Evolutionary conservation across 306 rosid species (phyloP), one percentile per base, ranked within the genome.

Genomic region (Sindora glabra): DNA sequence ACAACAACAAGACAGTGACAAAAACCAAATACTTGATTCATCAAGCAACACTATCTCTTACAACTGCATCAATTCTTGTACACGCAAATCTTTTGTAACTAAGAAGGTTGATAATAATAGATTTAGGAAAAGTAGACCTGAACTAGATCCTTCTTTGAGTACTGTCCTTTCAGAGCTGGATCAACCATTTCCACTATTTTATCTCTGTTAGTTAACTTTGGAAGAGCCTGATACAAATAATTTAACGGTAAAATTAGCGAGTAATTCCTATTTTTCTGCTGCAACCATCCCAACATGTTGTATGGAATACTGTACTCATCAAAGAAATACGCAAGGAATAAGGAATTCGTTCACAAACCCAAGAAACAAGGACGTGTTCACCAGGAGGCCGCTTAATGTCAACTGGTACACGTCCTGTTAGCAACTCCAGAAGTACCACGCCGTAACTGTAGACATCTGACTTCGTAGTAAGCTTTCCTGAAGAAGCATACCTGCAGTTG

Each of bases 371-470:
- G 48, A 89, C 91, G 46, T 94, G 97, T 69, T 89, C 94, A 60
- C 97, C 97, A 1, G 82, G 74, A 16, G 95, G 83, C 12, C 97
- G 70, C 60, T 83, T 86, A 49, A 79, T 80, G 59, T 94, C 97
- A 15, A 94, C 86, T 0, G 99, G 95, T 14, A 89, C 84, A 13
- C 99, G 89, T 58, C 99, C 99, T 1, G 99, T 94, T 16, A 94
- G 70, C 48, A 94, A 73, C 85, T 89, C 99, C 2, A 94, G 71
- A 68, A 94, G 97, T 55, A 94, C 97, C 51, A 94, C 95, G 0
- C 99, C 99, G 10, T 80, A 94, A 84, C 91, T 89, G 72, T 82
- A 94, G 8, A 94, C 97, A 53, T 94, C 99, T 41, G 94, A 89
- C 72, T 86, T 94, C 46, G 99, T 86, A 5, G 99, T 89, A 2